These are phyloP conservation scores for Fusarium azukiicola DNA, from an alignment of 2,329 filamentous ascomycete species.

Conservation along the genomic window DNA sequence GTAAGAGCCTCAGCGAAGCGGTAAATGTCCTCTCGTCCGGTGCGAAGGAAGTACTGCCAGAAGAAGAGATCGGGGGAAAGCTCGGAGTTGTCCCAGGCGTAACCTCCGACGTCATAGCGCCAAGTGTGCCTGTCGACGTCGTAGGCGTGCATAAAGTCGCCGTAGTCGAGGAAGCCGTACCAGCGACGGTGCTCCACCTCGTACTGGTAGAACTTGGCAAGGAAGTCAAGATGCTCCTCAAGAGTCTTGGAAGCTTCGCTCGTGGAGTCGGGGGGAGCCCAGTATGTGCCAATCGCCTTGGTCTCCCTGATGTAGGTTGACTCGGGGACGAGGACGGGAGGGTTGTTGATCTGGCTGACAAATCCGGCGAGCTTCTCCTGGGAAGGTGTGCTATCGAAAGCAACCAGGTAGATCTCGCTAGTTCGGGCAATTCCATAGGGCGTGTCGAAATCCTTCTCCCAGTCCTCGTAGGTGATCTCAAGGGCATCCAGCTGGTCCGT, in stretches of 20 bases:
- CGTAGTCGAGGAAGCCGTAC: constrained; percentile 83
- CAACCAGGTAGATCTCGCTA: constrained; percentile 76
- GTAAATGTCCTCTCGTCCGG: constrained; percentile 77
- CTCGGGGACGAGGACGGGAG: constrained; percentile 72
- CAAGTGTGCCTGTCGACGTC: constrained; percentile 79
- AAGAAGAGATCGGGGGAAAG: constrained; percentile 81
- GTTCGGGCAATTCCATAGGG: constrained; percentile 79
- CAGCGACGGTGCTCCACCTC: constrained; percentile 79
- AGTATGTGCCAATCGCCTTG: constrained; percentile 76
- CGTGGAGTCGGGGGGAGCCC: constrained; percentile 65
- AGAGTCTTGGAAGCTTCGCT: constrained; percentile 60
- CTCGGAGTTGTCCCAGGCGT: constrained; percentile 83
- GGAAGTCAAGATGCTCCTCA: constrained; percentile 75
- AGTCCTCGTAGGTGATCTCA: constrained; percentile 83
- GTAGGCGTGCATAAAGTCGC: constrained; percentile 82
- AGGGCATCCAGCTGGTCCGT: constrained; percentile 79
- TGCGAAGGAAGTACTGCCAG: constrained; percentile 82
- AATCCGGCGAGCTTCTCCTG: constrained; percentile 68
- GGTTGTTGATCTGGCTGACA: constrained; percentile 70
- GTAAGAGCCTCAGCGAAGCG: constrained; percentile 79
- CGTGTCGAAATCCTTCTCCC: constrained; percentile 75
- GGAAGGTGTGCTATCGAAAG: constrained; percentile 74
- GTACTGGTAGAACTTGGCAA: constrained; percentile 75
- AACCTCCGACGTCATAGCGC: constrained; percentile 83
- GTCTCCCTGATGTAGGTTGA: constrained; percentile 73